phyloP scores from a whole-genome alignment of 352 stramenopile genomes.

The Phytopythium chamaehyphon region DNA sequence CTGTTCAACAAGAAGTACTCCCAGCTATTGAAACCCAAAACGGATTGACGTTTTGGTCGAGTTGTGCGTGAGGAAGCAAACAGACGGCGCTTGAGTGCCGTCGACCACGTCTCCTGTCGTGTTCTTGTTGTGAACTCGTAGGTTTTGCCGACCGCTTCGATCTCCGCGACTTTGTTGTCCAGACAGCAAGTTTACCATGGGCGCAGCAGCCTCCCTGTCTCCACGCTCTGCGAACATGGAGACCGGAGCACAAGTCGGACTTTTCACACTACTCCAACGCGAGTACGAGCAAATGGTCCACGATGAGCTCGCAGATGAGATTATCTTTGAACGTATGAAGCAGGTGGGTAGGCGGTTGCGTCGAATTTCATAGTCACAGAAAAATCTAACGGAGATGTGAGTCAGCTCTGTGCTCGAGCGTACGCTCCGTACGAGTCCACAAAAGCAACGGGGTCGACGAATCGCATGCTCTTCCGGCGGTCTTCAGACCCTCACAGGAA shows the following conservation, averaged over 20 bases:
- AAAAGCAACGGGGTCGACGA: constrained; percentile 14
- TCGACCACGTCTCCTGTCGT: no score
- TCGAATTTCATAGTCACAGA: no score
- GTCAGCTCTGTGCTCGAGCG: constrained; percentile 34
- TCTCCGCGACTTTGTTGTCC: no score
- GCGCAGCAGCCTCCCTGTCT: constrained; percentile 32
- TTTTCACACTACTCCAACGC: constrained; percentile 52
- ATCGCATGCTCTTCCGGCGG: constrained; percentile 42
- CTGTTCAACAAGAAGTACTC: background rate
- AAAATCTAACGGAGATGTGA: no score
- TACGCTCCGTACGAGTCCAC: constrained; percentile 40
- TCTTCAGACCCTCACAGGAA: constrained; percentile 55
- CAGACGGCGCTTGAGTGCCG: no score
- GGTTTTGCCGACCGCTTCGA: no score
- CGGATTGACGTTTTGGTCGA: background rate
- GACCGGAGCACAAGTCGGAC: constrained; percentile 24
- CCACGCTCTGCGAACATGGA: constrained; percentile 12
- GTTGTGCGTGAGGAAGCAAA: no score
- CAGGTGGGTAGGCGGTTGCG: constrained; percentile 20
- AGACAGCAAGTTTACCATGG: constrained; percentile 21
- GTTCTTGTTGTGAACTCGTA: no score
- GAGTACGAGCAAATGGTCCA: constrained; percentile 66
- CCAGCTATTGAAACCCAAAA: constrained; percentile 2
- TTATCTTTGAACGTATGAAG: constrained; percentile 79
- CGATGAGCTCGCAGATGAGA: constrained; percentile 50